Evolutionary conservation across 345 rosid genomes (phyloP).

Genomic region (Eucalyptus curtisii): DNA sequence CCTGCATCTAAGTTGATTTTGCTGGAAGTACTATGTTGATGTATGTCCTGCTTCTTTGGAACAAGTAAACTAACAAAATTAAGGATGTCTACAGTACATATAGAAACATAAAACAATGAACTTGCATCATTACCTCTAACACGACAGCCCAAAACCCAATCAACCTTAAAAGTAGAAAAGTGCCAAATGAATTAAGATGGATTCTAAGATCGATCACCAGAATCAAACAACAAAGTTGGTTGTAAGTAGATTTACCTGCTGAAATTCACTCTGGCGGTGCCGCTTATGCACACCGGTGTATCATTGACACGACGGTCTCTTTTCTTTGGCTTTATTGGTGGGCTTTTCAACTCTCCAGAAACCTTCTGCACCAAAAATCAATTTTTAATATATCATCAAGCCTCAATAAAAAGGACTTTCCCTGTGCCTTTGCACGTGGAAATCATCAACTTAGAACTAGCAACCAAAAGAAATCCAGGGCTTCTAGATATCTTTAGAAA

Average conservation of each 20-base stretch:
- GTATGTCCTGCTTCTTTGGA: too few relatives aligned
- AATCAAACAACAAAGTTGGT: too few relatives aligned
- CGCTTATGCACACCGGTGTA: conserved; percentile 7
- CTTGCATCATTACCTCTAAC: too few relatives aligned
- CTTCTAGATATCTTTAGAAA: neutral
- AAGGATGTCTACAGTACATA: too few relatives aligned
- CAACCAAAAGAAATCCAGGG: neutral
- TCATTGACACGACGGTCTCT: conserved; percentile 21
- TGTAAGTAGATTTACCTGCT: conserved; percentile 44
- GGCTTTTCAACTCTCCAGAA: conserved; percentile 19
- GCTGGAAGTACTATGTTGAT: too few relatives aligned
- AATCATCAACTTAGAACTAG: neutral
- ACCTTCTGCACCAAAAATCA: conserved; percentile 26
- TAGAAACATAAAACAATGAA: too few relatives aligned
- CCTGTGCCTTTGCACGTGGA: neutral
- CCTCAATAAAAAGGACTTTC: neutral
- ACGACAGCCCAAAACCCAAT: too few relatives aligned
- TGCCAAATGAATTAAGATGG: too few relatives aligned
- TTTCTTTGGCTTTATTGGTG: conserved; percentile 19
- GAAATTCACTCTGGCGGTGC: conserved; percentile 24
- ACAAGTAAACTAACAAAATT: too few relatives aligned
- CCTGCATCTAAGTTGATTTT: too few relatives aligned
- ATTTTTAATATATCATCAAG: neutral
- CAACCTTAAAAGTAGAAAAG: too few relatives aligned
- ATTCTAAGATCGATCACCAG: too few relatives aligned